Conservation (phyloP, 345 rosid genomes). For the Hevea brasiliensis region DNA sequence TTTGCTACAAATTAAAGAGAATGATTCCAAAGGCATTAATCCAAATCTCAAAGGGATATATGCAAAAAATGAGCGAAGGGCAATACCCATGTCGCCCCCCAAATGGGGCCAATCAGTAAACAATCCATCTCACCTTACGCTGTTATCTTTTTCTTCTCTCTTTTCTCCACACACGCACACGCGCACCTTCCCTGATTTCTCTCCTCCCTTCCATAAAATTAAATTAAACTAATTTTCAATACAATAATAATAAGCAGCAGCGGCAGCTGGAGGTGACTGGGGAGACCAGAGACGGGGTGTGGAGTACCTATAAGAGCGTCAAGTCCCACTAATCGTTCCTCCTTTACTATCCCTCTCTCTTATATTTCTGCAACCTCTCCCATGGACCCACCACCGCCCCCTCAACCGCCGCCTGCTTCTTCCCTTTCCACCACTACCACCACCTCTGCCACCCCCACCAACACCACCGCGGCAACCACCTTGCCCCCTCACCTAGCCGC, state of each 20-base stretch:
- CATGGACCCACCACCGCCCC: slow-evolving; percentile 39
- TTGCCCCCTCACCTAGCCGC: slow-evolving; percentile 10
- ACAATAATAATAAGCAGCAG: background rate
- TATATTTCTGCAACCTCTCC: slow-evolving; percentile 6
- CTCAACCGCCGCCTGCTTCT: slow-evolving; percentile 20
- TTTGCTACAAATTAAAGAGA: no score
- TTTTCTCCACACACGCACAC: no score
- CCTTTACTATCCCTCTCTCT: background rate
- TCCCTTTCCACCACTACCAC: slow-evolving; percentile 28
- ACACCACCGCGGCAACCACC: slow-evolving; percentile 18
- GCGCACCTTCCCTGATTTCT: no score
- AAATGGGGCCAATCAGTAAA: background rate
- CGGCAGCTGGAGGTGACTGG: background rate
- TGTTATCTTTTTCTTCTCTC: no score
- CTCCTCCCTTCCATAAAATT: no score
- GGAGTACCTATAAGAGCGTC: slow-evolving; percentile 29
- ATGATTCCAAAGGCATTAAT: background rate
- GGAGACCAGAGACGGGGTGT: slow-evolving; percentile 5
- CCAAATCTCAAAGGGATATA: background rate
- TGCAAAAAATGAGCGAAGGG: background rate
- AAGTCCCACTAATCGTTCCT: background rate
- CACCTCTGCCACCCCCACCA: slow-evolving; percentile 9
- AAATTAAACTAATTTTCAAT: background rate
- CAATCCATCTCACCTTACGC: no score
- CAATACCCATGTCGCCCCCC: background rate